Percentiles rank a stretch among this genome's conserved stretches.
Evolutionary conservation across 257 asterid species (phyloP).

Genomic region (Mentha longifolia): DNA sequence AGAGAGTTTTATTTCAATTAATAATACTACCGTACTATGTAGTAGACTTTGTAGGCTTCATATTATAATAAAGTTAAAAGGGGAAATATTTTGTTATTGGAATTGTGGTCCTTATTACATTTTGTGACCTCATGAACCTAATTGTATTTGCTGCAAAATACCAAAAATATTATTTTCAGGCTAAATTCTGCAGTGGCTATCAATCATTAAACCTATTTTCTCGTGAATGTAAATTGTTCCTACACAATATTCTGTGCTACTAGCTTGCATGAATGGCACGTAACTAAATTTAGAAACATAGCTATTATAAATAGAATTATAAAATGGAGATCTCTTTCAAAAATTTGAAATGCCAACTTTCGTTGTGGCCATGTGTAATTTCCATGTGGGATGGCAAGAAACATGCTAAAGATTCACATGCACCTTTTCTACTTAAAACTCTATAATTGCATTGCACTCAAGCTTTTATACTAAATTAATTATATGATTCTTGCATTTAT

Average conservation of each 20-base stretch:
- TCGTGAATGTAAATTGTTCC: too few species aligned
- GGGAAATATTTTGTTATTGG: too few species aligned
- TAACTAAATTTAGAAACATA: neutral
- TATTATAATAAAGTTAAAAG: too few species aligned
- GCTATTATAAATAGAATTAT: neutral
- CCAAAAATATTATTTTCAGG: too few species aligned
- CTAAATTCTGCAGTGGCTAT: too few species aligned
- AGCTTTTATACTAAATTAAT: conserved; percentile 2
- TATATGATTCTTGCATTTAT: too few species aligned
- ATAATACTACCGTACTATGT: too few species aligned
- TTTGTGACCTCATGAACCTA: neutral
- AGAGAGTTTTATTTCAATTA: too few species aligned
- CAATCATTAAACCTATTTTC: too few species aligned
- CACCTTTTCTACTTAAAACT: conserved; percentile 18
- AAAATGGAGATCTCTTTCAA: neutral
- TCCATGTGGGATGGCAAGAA: conserved; percentile 38
- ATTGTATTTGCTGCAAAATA: neutral
- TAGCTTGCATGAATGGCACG: neutral
- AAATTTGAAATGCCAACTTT: neutral
- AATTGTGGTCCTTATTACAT: too few species aligned
- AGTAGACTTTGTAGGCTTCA: too few species aligned
- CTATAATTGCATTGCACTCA: conserved; percentile 16
- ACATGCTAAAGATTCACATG: conserved; percentile 38
- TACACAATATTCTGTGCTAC: too few species aligned
- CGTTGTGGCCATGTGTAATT: conserved; percentile 29